Conservation (phyloP, 352 stramenopile genomes). For the Stephanocyclus meneghinianus region DNA sequence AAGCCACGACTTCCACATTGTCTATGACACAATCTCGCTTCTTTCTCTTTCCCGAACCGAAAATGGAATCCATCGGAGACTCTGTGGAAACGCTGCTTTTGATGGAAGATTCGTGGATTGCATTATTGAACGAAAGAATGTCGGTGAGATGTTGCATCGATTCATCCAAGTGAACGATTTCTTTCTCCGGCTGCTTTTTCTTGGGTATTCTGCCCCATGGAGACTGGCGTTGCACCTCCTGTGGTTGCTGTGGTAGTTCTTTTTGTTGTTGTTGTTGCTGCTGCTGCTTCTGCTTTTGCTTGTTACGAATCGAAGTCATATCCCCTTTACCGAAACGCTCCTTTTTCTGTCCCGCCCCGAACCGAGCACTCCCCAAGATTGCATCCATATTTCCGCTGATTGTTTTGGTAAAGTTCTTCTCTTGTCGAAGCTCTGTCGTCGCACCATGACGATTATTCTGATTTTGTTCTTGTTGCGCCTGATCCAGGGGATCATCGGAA, state of each 20-base stretch:
- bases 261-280: background rate
- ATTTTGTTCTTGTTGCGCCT: background rate
- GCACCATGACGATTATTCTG: background rate
- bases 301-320: constrained; percentile 7
- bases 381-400: background rate
- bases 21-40: background rate
- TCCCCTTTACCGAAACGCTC: background rate
- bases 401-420: background rate
- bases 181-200: background rate
- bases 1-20: background rate
- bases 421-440: background rate
- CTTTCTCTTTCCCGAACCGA: background rate
- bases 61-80: background rate
- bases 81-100: background rate
- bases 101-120: background rate
- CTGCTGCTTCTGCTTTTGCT: background rate
- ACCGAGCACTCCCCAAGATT: background rate
- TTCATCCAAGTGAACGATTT: too few species aligned
- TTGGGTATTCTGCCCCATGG: background rate
- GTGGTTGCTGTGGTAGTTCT: background rate
- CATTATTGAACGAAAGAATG: background rate
- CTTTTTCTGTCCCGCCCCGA: background rate
- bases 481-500: background rate
- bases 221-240: background rate
- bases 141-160: background rate